Base-by-base conservation (phyloP, 2,329 filamentous ascomycete genomes). In the Zarea fungicola region DNA sequence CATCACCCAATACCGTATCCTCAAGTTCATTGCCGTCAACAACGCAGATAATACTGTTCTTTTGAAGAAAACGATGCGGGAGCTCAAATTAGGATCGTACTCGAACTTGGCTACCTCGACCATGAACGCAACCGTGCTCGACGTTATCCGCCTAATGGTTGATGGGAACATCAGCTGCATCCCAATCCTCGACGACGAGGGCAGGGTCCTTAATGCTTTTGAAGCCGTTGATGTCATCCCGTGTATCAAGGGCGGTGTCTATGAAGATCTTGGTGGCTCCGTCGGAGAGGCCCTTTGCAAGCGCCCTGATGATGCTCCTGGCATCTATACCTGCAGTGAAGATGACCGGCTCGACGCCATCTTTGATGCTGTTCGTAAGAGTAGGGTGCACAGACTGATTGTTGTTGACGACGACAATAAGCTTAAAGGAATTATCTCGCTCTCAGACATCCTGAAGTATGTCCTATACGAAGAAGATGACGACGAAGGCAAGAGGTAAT, bases 21-120 rank as follows among this genome's bases (percentile, higher is more conserved):
- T 99, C 55, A 99, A 99, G 66, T 99, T 99, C 66, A 95, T 99
- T 54, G 91, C 93, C 10, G 92, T 99, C 68, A 99, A 99, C 68
- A 81, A 80, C 58, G 81, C 84, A 60, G 83, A 85, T 58, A 87
- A 95, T 63, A 96, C 92, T 5, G 85, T 95, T 59, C 80, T 90
- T 62, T 72, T 99, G 53, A 88, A 89, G 63, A 96, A 95, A 70
- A 85, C 89, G 9, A 76, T 99, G 49, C 81, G 82, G 52, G 90
- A 96, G 54, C 80, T 97, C 48, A 81, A 83, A 22, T 76, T 99
- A 8, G 95, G 93, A 44, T 92, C 89, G 2, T 97, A 96, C 65
- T 73, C 77, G 19, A 78, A 89, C 56, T 72, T 99, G 49, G 82
- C 85, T 36, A 96, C 89, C 4, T 89, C 90, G 29, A 80, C 75